These are phyloP conservation scores for Sclerotinia sclerotiorum DNA, from an alignment of 2,329 filamentous ascomycete species.

Conservation along the genomic window DNA sequence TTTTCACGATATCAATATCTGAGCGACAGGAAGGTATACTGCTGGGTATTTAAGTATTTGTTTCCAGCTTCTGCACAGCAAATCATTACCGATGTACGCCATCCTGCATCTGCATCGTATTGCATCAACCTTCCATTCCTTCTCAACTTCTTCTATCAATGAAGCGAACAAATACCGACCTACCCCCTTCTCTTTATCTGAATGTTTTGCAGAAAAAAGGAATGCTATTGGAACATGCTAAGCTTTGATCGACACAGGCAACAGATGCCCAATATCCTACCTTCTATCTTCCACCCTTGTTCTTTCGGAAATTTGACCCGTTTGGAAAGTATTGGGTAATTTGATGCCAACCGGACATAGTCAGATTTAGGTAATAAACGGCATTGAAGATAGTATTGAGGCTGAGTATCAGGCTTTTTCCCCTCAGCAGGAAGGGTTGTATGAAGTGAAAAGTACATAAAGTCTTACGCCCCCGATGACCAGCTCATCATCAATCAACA, in stretches of 20 bases:
- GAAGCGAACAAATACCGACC: neutral
- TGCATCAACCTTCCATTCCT: neutral
- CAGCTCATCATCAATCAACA: neutral
- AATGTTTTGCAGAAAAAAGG: neutral
- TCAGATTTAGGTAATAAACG: neutral
- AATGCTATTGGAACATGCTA: neutral
- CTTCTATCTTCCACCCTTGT: conserved; percentile 8
- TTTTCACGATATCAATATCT: neutral
- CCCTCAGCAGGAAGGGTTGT: neutral
- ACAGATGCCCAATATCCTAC: conserved; percentile 1
- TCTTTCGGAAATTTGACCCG: conserved; percentile 13
- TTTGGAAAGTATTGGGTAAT: neutral
- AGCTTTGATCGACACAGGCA: conserved; percentile 23
- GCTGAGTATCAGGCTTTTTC: neutral
- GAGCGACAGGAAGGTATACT: conserved; percentile 4
- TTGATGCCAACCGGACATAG: neutral
- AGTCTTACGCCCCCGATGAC: neutral
- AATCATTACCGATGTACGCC: neutral
- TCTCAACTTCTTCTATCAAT: neutral
- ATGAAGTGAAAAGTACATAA: neutral
- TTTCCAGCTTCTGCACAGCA: neutral
- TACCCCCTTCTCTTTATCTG: neutral
- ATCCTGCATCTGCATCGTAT: conserved; percentile 8
- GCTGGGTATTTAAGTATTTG: no score
- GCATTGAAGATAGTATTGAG: neutral